Percentiles rank a stretch among this genome's conserved stretches.
phyloP scores from a whole-genome alignment of 2,329 filamentous ascomycete genomes.

The Verticillium dahliae region DNA sequence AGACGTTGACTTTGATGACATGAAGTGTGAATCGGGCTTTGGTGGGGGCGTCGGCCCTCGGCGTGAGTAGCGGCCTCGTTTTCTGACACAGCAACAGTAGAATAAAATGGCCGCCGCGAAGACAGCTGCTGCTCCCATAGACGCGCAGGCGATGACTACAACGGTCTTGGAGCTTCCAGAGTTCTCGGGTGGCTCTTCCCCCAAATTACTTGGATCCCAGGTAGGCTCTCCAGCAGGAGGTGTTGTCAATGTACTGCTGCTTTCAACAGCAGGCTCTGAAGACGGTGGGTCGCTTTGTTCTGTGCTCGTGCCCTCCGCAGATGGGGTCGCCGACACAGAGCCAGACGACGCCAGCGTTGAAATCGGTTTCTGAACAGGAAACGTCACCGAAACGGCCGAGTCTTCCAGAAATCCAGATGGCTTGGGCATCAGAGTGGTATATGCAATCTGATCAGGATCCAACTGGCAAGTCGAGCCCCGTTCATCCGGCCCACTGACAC shows the following conservation, averaged over 20 bases:
- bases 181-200: not conserved
- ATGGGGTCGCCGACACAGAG: not conserved
- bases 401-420: not conserved
- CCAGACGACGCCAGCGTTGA: not conserved
- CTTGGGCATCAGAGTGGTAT: not conserved
- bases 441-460: conserved; percentile 19
- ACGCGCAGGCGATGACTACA: not conserved
- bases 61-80: not conserved
- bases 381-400: not conserved
- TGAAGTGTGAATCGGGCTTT: not conserved
- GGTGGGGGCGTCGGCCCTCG: not conserved
- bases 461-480: conserved; percentile 36
- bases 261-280: not conserved
- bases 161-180: not conserved
- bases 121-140: not conserved
- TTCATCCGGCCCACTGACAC: conserved; percentile 24
- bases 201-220: not conserved
- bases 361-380: not conserved
- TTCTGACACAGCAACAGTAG: not conserved
- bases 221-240: not conserved
- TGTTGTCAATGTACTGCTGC: not conserved
- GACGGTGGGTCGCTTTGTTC: not conserved
- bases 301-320: not conserved
- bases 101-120: not conserved
- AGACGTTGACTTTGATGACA: not conserved